These are phyloP conservation scores for Mikania micrantha DNA, from an alignment of 129 eudicot genomes.

Conservation along the genomic window DNA sequence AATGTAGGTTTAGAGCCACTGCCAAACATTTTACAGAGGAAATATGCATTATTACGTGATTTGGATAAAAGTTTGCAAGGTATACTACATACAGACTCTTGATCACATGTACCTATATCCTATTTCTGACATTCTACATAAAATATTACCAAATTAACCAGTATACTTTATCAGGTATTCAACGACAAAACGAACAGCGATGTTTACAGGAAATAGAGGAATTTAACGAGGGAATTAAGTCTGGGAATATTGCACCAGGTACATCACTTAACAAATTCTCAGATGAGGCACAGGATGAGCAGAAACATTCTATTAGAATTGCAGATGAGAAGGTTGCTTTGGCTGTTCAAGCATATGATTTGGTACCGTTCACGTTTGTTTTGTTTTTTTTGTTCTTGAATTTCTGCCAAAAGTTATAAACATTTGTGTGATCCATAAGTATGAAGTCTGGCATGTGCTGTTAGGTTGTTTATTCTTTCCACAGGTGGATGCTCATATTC, in stretches of 20 bases:
- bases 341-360: slow-evolving; percentile 81
- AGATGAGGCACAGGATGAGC: slow-evolving; percentile 80
- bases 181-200: slow-evolving; percentile 63
- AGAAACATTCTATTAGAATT: slow-evolving; percentile 74
- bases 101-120: background rate
- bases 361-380: slow-evolving; percentile 33
- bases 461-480: background rate
- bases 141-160: background rate
- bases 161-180: slow-evolving; percentile 37
- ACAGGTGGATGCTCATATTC: slow-evolving; percentile 91
- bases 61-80: slow-evolving; percentile 89
- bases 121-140: background rate
- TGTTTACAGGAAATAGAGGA: slow-evolving; percentile 66
- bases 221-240: slow-evolving; percentile 49
- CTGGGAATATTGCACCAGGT: slow-evolving; percentile 56
- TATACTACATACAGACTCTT: slow-evolving; percentile 12
- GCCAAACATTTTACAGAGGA: slow-evolving; percentile 71
- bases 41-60: slow-evolving; percentile 71
- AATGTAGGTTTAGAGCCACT: slow-evolving; percentile 67
- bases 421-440: background rate
- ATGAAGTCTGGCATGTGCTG: background rate
- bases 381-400: background rate
- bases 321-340: slow-evolving; percentile 89
- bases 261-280: slow-evolving; percentile 54
- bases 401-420: background rate